Base-by-base conservation (phyloP, 768 basidiomycete species). In the Lanmaoa pseudosensibilis region DNA sequence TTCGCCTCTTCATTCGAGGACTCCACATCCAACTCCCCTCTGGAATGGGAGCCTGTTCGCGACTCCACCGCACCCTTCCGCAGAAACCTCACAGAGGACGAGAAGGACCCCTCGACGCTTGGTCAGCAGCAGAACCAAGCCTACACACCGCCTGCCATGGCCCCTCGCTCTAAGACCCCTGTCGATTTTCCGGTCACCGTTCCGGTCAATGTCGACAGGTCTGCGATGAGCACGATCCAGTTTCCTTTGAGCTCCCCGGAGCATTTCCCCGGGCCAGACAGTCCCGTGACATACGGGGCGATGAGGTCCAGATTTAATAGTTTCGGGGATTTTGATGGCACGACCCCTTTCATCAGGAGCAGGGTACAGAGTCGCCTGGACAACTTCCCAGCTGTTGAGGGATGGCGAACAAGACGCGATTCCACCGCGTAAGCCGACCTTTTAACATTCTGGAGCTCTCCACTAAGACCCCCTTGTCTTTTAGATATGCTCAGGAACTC, bases 371-470 rank as follows among this genome's bases (percentile, higher is more conserved):
- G 92, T 67, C 79, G 89, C 49, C 72, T 92, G 47, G 87, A 90
- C 58, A 78, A 71, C 53, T 70, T 84, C 41, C 69, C 69, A 46
- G 78, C 69, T 19, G 65, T 78, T 3, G 90, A 93, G 33, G 90
- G 88, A 5, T 96, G 94, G 94, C 79, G 94, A 49, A 91, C 87
- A 12, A 78, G 93, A 63, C 80, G 91, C 47, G 92, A 95, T 72
- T 94, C 92, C 62, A 93, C 91, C 30, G 91, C 90, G 92, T 94
- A 68, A 73, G 92, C 78, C 5, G 47, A 40, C 56, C 56, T 44
- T 36, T 51, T 11, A 36, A 27, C 15, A 46, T 54, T 48, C 23
- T 54, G 37, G 50, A 16, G 53, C 47, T 38, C 21, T 52, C 32
- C 21, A 37, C 58, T 57, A 43, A 57, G 16, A 47, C 3, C 4